phyloP scores from a whole-genome alignment of 306 rosid species.

The Rosa chinensis region DNA sequence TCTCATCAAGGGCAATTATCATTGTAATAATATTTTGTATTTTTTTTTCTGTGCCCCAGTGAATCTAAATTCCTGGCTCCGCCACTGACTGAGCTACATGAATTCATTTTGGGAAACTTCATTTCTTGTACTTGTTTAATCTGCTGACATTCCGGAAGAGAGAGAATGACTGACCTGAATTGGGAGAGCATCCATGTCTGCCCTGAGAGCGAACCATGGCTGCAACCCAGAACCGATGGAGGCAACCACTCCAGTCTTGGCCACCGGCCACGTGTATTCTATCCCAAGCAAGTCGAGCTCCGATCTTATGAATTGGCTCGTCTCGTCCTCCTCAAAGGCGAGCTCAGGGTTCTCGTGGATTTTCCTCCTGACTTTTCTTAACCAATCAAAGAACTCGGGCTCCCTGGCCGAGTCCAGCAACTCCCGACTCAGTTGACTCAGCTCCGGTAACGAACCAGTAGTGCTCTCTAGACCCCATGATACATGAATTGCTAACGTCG shows the following conservation, averaged over 20 bases:
- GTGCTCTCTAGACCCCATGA: conserved; percentile 12
- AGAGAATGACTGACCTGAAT: conserved; percentile 31
- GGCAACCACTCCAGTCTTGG: conserved; percentile 54
- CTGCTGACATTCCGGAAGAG: background rate
- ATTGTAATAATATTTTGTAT: no score
- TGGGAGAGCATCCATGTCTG: conserved; percentile 66
- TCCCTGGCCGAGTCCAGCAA: conserved; percentile 43
- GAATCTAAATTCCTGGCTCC: no score
- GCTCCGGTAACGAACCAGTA: conserved; percentile 8
- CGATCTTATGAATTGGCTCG: conserved; percentile 48
- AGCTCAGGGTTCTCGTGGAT: conserved; percentile 68
- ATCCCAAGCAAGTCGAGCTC: conserved; percentile 49
- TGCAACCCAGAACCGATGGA: conserved; percentile 43
- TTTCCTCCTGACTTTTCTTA: conserved; percentile 40
- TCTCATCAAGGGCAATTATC: no score
- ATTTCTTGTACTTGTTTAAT: background rate
- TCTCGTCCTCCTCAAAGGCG: conserved; percentile 50
- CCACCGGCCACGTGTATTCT: conserved; percentile 51
- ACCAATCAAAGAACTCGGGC: conserved; percentile 42
- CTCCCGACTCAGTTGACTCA: conserved; percentile 33
- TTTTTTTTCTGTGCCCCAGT: no score
- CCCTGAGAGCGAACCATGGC: conserved; percentile 62
- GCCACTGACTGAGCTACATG: no score
- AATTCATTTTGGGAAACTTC: background rate
- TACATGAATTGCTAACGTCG: background rate